A percentile compares a stretch with the other conserved stretches of the same genome.
Conservation (phyloP, 257 asterid genomes). For the Linaria vulgaris region DNA sequence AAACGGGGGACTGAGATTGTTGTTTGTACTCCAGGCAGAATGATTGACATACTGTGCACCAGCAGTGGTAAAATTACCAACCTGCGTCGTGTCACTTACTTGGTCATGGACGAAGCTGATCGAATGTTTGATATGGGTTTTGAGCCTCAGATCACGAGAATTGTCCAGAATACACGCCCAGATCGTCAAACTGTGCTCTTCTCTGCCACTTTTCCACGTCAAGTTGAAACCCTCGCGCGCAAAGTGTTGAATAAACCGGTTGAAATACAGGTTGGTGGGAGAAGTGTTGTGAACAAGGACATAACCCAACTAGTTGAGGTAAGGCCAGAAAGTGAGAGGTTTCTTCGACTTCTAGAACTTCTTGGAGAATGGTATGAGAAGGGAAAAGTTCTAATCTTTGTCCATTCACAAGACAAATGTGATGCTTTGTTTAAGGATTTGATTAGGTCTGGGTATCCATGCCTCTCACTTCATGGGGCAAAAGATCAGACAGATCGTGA, state of each 20-base stretch:
- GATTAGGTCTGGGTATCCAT: conserved; percentile 72
- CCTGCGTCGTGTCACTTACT: conserved; percentile 83
- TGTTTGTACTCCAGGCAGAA: conserved; percentile 93
- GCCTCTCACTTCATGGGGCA: conserved; percentile 91
- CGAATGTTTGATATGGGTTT: conserved; percentile 97
- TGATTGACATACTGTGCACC: conserved; percentile 90
- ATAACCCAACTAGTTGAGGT: conserved; percentile 83
- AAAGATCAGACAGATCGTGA: conserved; percentile 94
- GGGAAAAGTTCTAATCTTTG: conserved; percentile 80
- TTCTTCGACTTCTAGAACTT: conserved; percentile 65
- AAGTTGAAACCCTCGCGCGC: conserved; percentile 83
- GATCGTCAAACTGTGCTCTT: conserved; percentile 90
- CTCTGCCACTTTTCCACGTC: conserved; percentile 95
- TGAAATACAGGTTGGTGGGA: conserved; percentile 88
- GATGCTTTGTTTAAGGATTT: conserved; percentile 73
- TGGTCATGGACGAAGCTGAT: conserved; percentile 97
- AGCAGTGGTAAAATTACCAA: conserved; percentile 88
- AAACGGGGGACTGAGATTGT: conserved; percentile 91
- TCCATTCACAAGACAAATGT: conserved; percentile 84
- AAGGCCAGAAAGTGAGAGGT: conserved; percentile 85
- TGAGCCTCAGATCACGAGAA: conserved; percentile 90
- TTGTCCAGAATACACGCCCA: conserved; percentile 82
- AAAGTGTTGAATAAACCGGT: conserved; percentile 84
- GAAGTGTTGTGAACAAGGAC: conserved; percentile 96
- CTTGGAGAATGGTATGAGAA: conserved; percentile 92